Base-by-base conservation (phyloP, 305 asterid genomes). In the Petunia hybrid region DNA sequence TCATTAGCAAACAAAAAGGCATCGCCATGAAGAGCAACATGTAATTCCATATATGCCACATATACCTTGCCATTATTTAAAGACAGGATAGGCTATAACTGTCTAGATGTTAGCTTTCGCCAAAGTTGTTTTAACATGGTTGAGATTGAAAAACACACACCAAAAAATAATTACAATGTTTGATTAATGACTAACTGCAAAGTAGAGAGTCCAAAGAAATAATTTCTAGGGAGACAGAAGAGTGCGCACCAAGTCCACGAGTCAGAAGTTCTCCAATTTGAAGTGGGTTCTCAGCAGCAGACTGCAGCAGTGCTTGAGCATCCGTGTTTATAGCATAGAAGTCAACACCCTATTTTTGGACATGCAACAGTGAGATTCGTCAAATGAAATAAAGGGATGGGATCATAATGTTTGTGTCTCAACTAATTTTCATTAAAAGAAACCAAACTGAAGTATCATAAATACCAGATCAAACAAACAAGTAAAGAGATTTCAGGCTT, bases 181-280 rank as follows among this genome's bases (percentile, higher is more conserved):
- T 51, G 46, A 73, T 36, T 36, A 74, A 51, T 36, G 64, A 74
- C 31, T 45, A 48, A 16, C 45, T 51, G 78, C 13, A 6, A 0
- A 5, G 13, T 40, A 14, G 4, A 63, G 4, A 36, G 16, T 36
- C 2, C 14, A 35, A 43, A 40, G 13, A 13, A 73, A 9, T 4
- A 5, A 1, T 64, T 35, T 59, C 43, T 12, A 67, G 40, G 57
- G 76, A 85, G 55, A 87, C 56, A 77, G 71, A 59, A 84, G 82
- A 75, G 74, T 57, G 76, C 86, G 79, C 83, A 94, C 99, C 99
- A 80, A 95, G 97, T 86, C 98, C 99, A 83, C 98, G 98, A 76
- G 98, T 94, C 91, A 95, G 88, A 82, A 95, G 95, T 86, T 95
- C 99, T 80, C 99, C 99, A 84, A 94, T 95, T 86, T 95, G 98